Conservation (phyloP, 2,329 filamentous ascomycete species). For the Exophiala alcalophila region DNA sequence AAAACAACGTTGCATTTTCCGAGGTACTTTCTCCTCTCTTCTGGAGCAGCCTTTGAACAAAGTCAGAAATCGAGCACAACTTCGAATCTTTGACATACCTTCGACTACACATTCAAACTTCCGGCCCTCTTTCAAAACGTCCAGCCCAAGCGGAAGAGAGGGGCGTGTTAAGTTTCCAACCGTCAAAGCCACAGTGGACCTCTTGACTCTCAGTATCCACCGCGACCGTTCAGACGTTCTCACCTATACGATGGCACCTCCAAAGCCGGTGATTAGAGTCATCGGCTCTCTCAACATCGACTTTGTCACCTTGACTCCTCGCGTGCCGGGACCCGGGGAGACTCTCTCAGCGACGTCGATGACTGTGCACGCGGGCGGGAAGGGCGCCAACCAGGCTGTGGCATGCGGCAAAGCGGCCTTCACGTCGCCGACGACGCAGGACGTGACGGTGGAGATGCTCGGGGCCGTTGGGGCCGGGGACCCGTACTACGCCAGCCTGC, state of each 20-base stretch:
- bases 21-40: too few relatives aligned
- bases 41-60: too few relatives aligned
- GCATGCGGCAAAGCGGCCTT: constrained; percentile 75
- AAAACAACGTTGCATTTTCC: too few relatives aligned
- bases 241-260: constrained; percentile 1
- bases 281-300: constrained; percentile 95
- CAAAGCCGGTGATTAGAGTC: constrained; percentile 63
- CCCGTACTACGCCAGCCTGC: constrained; percentile 61
- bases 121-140: too few relatives aligned
- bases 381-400: constrained; percentile 93
- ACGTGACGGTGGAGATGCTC: constrained; percentile 63
- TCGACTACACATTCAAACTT: too few relatives aligned
- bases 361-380: constrained; percentile 79
- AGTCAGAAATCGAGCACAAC: too few relatives aligned
- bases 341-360: constrained; percentile 79
- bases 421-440: constrained; percentile 28
- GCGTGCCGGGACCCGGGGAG: constrained; percentile 80
- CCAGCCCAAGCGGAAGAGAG: too few relatives aligned
- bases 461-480: constrained; percentile 63
- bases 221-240: background rate
- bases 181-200: too few relatives aligned
- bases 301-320: constrained; percentile 81
- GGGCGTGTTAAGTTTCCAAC: too few relatives aligned
- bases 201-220: background rate
- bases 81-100: too few relatives aligned